phyloP scores from a whole-genome alignment of 2,329 filamentous ascomycete species.

The Stagonosporopsis tanaceti region DNA sequence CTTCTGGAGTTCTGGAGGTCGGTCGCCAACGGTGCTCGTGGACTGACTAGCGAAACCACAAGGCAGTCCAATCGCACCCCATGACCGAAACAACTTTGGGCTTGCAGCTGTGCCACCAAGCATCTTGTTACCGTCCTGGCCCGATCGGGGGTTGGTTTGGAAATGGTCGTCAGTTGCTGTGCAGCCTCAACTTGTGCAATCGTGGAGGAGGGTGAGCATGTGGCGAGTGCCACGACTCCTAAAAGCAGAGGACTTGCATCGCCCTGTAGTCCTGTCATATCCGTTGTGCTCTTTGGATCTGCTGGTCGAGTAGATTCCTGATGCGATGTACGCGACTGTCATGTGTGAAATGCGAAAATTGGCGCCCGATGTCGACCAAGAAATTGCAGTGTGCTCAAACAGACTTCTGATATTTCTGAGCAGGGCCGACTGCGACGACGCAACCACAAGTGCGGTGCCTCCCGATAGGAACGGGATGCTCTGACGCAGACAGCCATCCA shows the following conservation, averaged over 20 bases:
- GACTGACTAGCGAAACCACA: conserved; percentile 12
- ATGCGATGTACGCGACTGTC: conserved; percentile 5
- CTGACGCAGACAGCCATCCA: neutral
- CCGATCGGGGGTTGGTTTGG: neutral
- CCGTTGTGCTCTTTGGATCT: neutral
- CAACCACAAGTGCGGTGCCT: conserved; percentile 11
- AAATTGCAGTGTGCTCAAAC: neutral
- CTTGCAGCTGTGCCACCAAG: neutral
- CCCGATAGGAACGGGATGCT: conserved; percentile 9
- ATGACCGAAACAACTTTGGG: neutral
- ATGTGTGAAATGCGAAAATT: conserved; percentile 1
- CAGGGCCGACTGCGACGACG: conserved; percentile 6
- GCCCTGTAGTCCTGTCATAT: neutral
- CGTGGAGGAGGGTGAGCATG: neutral
- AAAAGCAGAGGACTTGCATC: neutral
- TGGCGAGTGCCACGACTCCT: neutral
- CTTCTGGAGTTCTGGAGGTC: conserved; percentile 11
- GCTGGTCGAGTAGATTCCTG: neutral
- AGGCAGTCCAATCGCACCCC: conserved; percentile 10
- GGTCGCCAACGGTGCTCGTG: conserved; percentile 19
- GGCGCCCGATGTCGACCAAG: neutral
- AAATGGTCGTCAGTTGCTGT: neutral
- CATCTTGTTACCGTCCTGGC: neutral
- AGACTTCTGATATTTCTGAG: neutral
- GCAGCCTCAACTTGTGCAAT: neutral